Conservation (phyloP, 2,329 filamentous ascomycete genomes). For the Epichloe uncinata region DNA sequence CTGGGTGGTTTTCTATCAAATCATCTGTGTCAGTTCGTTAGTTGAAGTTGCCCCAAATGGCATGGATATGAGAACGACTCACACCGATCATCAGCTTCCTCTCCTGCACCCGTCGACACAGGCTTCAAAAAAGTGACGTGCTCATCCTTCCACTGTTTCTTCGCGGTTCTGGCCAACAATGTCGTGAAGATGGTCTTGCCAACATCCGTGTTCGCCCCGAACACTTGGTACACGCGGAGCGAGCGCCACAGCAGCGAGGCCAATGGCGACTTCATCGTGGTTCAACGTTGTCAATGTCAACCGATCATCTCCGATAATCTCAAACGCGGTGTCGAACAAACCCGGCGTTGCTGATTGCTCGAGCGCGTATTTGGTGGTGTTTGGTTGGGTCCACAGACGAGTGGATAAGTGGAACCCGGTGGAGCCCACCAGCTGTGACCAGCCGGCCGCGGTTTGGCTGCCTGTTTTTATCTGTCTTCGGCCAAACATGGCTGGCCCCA, state of each 20-base stretch:
- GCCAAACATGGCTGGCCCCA: too few species aligned
- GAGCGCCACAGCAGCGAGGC: conserved; percentile 54
- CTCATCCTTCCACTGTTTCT: conserved; percentile 29
- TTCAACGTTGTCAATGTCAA: neutral
- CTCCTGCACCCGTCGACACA: conserved; percentile 58
- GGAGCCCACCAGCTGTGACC: too few species aligned
- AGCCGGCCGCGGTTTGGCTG: too few species aligned
- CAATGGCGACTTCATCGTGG: conserved; percentile 25
- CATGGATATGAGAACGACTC: conserved; percentile 5
- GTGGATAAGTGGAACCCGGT: neutral
- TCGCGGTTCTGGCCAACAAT: conserved; percentile 51
- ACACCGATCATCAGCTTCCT: conserved; percentile 61
- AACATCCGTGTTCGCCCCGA: conserved; percentile 72
- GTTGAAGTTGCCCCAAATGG: neutral
- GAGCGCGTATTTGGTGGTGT: neutral
- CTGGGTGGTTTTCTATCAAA: neutral
- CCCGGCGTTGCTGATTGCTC: too few species aligned
- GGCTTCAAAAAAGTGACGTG: conserved; percentile 61
- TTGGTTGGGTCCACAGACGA: conserved; percentile 1
- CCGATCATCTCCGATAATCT: neutral
- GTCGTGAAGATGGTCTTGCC: conserved; percentile 76
- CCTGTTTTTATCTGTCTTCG: too few species aligned
- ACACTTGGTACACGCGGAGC: conserved; percentile 60
- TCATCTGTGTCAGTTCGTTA: neutral
- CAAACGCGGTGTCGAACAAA: too few species aligned